Evolutionary conservation across 177 flowering plant species (phyloP).

Genomic region (Telopea speciosissima): DNA sequence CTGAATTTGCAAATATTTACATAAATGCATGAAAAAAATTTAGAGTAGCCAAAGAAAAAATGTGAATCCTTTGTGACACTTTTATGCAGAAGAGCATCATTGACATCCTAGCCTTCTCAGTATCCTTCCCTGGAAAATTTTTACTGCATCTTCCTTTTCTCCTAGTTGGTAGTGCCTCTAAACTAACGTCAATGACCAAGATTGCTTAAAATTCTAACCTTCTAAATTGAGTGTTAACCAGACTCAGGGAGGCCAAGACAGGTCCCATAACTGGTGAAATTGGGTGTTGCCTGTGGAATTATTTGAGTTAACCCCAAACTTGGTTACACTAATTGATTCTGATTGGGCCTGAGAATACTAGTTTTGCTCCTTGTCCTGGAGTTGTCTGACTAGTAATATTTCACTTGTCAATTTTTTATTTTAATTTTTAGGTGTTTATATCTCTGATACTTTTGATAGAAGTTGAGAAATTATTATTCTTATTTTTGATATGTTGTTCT

Average conservation of each 20-base stretch:
- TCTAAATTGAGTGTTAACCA: not conserved
- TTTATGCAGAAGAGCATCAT: not conserved
- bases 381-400: too few species aligned
- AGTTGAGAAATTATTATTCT: not conserved
- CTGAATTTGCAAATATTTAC: not conserved
- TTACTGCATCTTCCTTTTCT: not conserved
- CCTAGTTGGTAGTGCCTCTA: not conserved
- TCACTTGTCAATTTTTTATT: too few species aligned
- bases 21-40: too few species aligned
- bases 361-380: not conserved
- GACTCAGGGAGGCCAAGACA: not conserved
- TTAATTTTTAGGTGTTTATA: too few species aligned
- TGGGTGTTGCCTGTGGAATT: not conserved
- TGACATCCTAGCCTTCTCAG: not conserved
- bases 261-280: not conserved
- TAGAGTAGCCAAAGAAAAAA: not conserved
- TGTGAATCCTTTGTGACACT: not conserved
- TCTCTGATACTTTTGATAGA: not conserved
- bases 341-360: not conserved
- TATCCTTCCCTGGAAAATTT: not conserved
- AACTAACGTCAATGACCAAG: not conserved
- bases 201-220: not conserved
- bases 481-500: not conserved
- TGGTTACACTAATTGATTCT: not conserved
- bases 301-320: not conserved